Base-by-base conservation (phyloP, 768 basidiomycete genomes). In the Podaxis sp. region DNA sequence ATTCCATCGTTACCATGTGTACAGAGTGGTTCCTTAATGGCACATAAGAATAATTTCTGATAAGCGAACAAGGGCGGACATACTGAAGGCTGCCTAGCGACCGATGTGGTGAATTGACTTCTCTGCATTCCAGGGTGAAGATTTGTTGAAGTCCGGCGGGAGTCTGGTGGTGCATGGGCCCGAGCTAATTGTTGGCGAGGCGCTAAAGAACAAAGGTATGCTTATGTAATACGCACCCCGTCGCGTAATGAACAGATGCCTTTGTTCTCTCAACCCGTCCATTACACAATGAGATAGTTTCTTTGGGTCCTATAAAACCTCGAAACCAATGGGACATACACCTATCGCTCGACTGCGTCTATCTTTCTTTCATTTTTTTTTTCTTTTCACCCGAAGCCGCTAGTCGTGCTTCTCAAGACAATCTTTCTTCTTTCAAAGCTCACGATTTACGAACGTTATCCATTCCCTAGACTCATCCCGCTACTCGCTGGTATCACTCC, bases 341-440 rank as follows among this genome's bases (percentile, higher is more conserved):
- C 33, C 29, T 59, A 36, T 17, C 47, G 22, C 40, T 56, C 17
- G 57, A 59, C 57, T 52, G 57, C 12, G 57, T 51, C 49, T 25
- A 37, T 33, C 57, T 38, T 36, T 12, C 41, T 52, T 49, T 25
- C 49, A 51, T 22, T 50, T 56, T 51, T 17, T n/a, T 51, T 51
- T 50, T 37, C 22, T 58, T 37, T 38, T 50, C 9, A n/a, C 25
- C 17, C 47, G 57, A 50, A 43, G 47, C 67, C 72, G 70, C 74
- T 59, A 69, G 71, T 65, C 73, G 73, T 67, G 74, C 73, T 62
- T 65, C 63, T 51, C 56, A 11, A 7, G 9, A 8, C 40, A 49
- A 46, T 24, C 9, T 24, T 12, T 12, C 49, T 50, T 50, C 22
- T 22, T 50, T 50, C 11, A 0, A 24, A 50, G 43, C 15, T 50